A percentile compares a stretch with the other conserved stretches of the same genome.
phyloP scores from a whole-genome alignment of 768 basidiomycete genomes.

The Megacollybia marginata region DNA sequence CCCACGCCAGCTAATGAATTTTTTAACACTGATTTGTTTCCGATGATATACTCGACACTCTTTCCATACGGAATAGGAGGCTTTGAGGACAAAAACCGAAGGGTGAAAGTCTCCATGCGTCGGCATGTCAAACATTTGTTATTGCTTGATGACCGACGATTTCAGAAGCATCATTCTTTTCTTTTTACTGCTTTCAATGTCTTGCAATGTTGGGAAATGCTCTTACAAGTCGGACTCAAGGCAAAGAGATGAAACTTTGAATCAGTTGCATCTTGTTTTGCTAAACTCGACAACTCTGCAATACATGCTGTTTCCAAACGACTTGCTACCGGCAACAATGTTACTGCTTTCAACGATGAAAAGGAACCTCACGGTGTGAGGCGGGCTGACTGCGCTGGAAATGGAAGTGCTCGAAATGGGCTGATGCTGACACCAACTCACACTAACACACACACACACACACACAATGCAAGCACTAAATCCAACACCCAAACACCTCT shows the following conservation, averaged over 20 bases:
- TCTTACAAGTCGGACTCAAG: slow-evolving; percentile 14
- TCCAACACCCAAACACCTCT: too few relatives aligned
- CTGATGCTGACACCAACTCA: too few relatives aligned
- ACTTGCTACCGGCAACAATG: slow-evolving; percentile 6
- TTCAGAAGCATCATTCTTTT: slow-evolving; percentile 20
- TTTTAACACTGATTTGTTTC: slow-evolving; percentile 8
- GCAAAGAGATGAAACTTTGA: too few relatives aligned
- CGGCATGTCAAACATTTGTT: slow-evolving; percentile 17
- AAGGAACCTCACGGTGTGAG: too few relatives aligned
- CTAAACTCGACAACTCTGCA: slow-evolving; percentile 3
- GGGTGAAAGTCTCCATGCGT: slow-evolving; percentile 8
- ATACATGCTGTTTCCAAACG: slow-evolving; percentile 7
- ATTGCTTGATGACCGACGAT: slow-evolving; percentile 8
- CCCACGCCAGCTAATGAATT: too few relatives aligned
- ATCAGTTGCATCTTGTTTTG: slow-evolving; percentile 9
- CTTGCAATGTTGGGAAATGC: slow-evolving; percentile 10
- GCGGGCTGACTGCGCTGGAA: too few relatives aligned
- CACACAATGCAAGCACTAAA: too few relatives aligned
- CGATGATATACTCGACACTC: slow-evolving; percentile 17
- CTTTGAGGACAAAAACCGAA: slow-evolving; percentile 10
- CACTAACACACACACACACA: too few relatives aligned
- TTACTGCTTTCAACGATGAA: slow-evolving; percentile 9
- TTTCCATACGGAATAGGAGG: slow-evolving; percentile 19
- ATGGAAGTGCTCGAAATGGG: too few relatives aligned
- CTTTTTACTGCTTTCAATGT: too few relatives aligned